Evolutionary conservation across 441 rosid genomes (phyloP).

Genomic region (Bruguiera hainesii): DNA sequence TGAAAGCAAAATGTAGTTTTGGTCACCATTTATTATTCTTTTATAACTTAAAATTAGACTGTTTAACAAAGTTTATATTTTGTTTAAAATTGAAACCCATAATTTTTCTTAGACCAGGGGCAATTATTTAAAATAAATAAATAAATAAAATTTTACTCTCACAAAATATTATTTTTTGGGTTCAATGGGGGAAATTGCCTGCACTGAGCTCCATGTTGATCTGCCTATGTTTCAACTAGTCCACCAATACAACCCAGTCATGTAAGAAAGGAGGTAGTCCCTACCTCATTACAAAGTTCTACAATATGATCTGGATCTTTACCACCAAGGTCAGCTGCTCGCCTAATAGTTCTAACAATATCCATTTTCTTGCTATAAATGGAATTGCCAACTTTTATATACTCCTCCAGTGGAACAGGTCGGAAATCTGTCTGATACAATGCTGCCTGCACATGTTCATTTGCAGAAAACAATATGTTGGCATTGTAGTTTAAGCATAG

Average conservation of each 20-base stretch:
- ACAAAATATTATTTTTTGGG: too few relatives aligned
- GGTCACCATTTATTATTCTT: too few relatives aligned
- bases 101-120: too few relatives aligned
- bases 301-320: conserved; percentile 98
- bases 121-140: too few relatives aligned
- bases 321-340: conserved; percentile 70
- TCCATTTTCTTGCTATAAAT: conserved; percentile 86
- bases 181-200: too few relatives aligned
- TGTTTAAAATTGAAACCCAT: too few relatives aligned
- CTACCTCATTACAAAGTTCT: conserved; percentile 92
- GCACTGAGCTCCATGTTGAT: too few relatives aligned
- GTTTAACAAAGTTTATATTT: too few relatives aligned
- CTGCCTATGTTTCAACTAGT: neutral
- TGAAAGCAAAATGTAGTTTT: too few relatives aligned
- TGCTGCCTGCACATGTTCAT: conserved; percentile 67
- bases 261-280: conserved; percentile 15
- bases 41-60: too few relatives aligned
- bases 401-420: conserved; percentile 95
- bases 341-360: conserved; percentile 67
- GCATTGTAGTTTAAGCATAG: too few relatives aligned
- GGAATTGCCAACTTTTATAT: conserved; percentile 82
- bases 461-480: conserved; percentile 7
- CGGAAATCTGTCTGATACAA: conserved; percentile 91
- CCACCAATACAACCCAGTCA: conserved; percentile 1
- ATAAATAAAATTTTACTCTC: too few relatives aligned